phyloP scores from a whole-genome alignment of 164 flowering plant genomes.

The Malania oleifera region DNA sequence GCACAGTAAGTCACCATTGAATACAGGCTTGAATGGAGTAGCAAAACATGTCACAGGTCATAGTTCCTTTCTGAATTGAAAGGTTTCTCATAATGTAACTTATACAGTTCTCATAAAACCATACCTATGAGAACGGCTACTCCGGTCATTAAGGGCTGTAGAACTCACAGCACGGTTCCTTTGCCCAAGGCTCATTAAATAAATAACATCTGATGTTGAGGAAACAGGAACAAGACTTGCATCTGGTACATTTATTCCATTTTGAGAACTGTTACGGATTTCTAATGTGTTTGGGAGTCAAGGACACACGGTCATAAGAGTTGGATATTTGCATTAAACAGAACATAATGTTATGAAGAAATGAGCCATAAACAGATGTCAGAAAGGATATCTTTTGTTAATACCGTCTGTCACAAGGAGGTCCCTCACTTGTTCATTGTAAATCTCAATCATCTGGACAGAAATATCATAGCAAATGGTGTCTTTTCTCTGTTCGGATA shows the following conservation, averaged over 20 bases:
- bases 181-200: constrained; percentile 54
- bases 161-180: constrained; percentile 62
- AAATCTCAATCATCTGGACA: constrained; percentile 94
- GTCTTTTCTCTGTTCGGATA: constrained; percentile 59
- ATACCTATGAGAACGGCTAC: constrained; percentile 73
- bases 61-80: too few species aligned
- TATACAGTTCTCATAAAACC: too few species aligned
- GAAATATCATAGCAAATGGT: constrained; percentile 58
- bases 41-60: too few species aligned
- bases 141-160: constrained; percentile 61
- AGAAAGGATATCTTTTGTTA: constrained; percentile 79
- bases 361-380: background rate
- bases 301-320: constrained; percentile 17
- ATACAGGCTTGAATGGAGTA: too few species aligned
- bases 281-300: constrained; percentile 49
- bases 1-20: background rate
- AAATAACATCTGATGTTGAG: constrained; percentile 52
- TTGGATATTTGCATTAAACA: background rate
- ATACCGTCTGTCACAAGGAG: constrained; percentile 58
- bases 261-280: constrained; percentile 52
- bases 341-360: background rate
- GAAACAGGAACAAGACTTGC: constrained; percentile 56
- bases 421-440: constrained; percentile 96
- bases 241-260: constrained; percentile 63
- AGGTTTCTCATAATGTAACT: too few species aligned